Evolutionary conservation across 176 grass and related monocot species (phyloP).

Genomic region (Avena sativa): DNA sequence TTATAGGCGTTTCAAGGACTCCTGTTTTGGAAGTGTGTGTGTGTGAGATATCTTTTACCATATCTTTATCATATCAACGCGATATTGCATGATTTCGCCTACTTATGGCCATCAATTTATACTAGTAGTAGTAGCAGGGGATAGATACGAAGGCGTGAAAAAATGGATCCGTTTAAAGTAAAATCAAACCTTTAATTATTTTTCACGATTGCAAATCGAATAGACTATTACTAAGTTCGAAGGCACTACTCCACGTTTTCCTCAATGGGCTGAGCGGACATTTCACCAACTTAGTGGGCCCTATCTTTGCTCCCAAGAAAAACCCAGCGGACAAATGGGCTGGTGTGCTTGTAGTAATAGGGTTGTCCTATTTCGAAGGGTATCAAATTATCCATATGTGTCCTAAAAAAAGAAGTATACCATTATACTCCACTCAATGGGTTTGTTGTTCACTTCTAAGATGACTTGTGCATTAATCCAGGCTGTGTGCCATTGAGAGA

Average conservation of each 20-base stretch:
- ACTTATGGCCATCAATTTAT: neutral
- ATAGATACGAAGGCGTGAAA: neutral
- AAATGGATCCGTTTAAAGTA: neutral
- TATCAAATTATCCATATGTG: neutral
- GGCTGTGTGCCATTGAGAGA: neutral
- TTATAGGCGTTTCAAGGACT: neutral
- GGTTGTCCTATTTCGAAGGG: neutral
- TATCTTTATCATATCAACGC: neutral
- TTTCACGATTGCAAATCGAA: neutral
- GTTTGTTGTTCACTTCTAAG: constrained; percentile 30
- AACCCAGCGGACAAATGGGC: neutral
- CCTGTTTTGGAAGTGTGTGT: neutral
- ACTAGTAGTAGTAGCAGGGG: neutral
- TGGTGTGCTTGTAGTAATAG: neutral
- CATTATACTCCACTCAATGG: constrained; percentile 41
- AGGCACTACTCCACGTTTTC: neutral
- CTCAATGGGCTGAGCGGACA: neutral
- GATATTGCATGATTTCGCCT: neutral
- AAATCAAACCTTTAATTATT: neutral
- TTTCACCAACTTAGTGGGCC: neutral
- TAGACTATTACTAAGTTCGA: neutral
- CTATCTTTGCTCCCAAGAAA: neutral
- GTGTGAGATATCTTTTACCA: neutral
- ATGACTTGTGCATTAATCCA: constrained; percentile 33
- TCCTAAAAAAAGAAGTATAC: neutral